Evolutionary conservation across 257 asterid genomes (phyloP).

Genomic region (Fraxinus excelsior): DNA sequence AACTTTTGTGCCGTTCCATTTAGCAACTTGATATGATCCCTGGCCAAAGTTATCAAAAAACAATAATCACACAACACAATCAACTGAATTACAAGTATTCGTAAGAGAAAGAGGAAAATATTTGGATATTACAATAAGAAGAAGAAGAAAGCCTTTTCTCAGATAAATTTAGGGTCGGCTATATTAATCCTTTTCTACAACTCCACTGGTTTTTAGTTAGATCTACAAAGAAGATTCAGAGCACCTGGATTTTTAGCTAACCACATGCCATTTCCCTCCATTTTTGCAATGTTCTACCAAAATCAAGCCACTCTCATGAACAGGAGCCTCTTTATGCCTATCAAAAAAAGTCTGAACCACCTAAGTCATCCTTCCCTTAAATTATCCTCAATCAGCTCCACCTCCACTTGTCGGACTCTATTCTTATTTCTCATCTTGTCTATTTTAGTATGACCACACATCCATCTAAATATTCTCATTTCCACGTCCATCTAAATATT

Average conservation of each 20-base stretch:
- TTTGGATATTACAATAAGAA: slow-evolving; percentile 7
- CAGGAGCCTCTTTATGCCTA: not conserved
- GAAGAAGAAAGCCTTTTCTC: not conserved
- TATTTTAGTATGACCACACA: not conserved
- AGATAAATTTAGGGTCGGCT: not conserved
- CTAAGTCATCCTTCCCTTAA: not conserved
- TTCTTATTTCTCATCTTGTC: not conserved
- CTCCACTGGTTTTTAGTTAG: not conserved
- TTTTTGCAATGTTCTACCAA: not conserved
- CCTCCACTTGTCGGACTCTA: not conserved
- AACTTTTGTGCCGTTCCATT: slow-evolving; percentile 97
- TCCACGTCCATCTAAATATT: not conserved
- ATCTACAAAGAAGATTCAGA: not conserved
- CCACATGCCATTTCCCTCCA: not conserved
- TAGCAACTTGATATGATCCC: slow-evolving; percentile 99
- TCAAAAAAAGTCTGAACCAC: not conserved
- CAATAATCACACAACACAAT: slow-evolving; percentile 8
- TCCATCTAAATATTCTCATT: not conserved
- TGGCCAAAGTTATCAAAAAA: slow-evolving; percentile 32
- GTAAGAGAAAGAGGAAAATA: slow-evolving; percentile 1
- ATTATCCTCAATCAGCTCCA: not conserved
- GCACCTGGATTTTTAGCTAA: not conserved
- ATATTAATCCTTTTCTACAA: not conserved
- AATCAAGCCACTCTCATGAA: not conserved
- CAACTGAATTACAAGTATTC: slow-evolving; percentile 15